These are phyloP conservation scores for Zymoseptoria ardabiliae DNA, from an alignment of 2,329 filamentous ascomycete species.

Conservation along the genomic window DNA sequence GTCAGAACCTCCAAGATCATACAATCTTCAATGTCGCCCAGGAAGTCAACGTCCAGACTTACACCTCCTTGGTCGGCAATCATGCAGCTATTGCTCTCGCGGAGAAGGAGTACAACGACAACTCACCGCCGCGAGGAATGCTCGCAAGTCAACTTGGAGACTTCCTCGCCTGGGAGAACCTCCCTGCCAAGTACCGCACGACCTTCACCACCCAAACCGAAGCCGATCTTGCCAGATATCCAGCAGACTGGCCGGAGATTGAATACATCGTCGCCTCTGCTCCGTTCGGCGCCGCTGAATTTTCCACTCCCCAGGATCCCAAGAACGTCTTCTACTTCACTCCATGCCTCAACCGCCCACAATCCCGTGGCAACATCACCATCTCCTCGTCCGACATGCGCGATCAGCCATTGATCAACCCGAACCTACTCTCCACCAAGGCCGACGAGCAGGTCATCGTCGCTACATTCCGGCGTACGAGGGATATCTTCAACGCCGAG, in stretches of 20 bases:
- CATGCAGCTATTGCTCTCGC: background rate
- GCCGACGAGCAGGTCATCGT: slow-evolving; percentile 29
- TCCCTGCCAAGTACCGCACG: slow-evolving; percentile 5
- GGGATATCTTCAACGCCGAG: slow-evolving; percentile 14
- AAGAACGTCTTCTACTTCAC: background rate
- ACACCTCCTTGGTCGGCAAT: background rate
- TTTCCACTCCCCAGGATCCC: background rate
- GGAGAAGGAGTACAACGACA: slow-evolving; percentile 5
- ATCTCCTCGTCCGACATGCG: slow-evolving; percentile 23
- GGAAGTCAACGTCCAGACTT: background rate
- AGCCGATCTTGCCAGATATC: slow-evolving; percentile 7
- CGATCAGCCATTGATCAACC: slow-evolving; percentile 28
- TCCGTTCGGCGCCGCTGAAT: background rate
- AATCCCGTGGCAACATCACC: slow-evolving; percentile 31
- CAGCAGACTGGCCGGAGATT: slow-evolving; percentile 13
- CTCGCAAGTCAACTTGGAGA: slow-evolving; percentile 10
- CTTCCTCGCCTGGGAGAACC: slow-evolving; percentile 12
- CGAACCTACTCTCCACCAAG: slow-evolving; percentile 30
- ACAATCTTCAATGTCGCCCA: slow-evolving; percentile 42
- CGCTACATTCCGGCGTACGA: slow-evolving; percentile 26
- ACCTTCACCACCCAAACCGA: slow-evolving; percentile 3
- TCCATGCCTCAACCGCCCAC: slow-evolving; percentile 8
- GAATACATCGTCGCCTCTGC: slow-evolving; percentile 6
- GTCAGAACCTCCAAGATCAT: slow-evolving; percentile 57
- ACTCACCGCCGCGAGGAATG: background rate